Evolutionary conservation across 2,329 filamentous ascomycete genomes (phyloP), one percentile per base, ranked within the genome.

Genomic region (Fusarium palustre): DNA sequence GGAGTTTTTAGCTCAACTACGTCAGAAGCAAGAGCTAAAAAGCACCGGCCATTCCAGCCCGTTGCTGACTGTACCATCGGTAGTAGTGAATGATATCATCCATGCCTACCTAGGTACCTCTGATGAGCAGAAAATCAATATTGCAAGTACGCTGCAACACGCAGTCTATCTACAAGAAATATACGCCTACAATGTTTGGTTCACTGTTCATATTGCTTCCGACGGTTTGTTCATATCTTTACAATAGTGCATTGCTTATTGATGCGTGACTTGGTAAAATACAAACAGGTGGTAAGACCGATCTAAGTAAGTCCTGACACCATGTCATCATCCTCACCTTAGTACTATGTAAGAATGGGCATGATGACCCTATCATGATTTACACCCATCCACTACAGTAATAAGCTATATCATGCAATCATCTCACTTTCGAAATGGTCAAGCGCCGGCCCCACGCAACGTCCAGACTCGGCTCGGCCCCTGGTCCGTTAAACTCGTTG

Each of bases 371-470:
- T 36, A 50, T 62, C 50, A 64, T 62, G 48, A 41, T 41, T 30
- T 49, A 22, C 25, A 25, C 18, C 39, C 48, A 10, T 52, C 13
- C 48, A 49, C 22, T 33, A 49, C 25, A 36, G 20, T 34, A 24
- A 30, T 30, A 30, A 30, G 13, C 22, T 13, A 25, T 31, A 25
- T 31, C 15, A 28, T 48, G 39, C 24, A 12, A 52, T 52, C 38
- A 39, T 61, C 50, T 36, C 34, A 16, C 42, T 46, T 34, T 54
- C 54, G 20, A 58, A 48, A 46, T 25, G 36, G 53, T 24, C 42
- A 67, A 53, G 53, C 49, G 50, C 46, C 62, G 53, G 62, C 49
- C 66, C 66, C 66, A 55, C 63, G 45, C 30, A 42, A 50, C 57
- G 48, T 45, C 46, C 22, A 59, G 48, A 48, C 49, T 67, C 66